These are phyloP conservation scores for Venturia effusa DNA, from an alignment of 2,329 filamentous ascomycete species.

Conservation along the genomic window DNA sequence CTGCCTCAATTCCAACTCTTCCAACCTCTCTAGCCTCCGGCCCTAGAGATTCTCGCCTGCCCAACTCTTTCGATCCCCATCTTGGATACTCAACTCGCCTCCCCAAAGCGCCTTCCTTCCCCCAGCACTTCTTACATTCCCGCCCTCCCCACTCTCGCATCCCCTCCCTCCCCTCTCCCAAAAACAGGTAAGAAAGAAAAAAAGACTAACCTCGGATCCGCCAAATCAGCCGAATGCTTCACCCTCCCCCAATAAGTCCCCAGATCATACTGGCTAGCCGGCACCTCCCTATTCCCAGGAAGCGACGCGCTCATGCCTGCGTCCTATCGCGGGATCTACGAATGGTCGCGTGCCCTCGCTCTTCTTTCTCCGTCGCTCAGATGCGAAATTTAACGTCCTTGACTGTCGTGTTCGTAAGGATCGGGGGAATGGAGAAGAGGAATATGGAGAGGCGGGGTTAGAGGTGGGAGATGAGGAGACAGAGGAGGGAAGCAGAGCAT, in stretches of 20 bases:
- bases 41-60: too few species aligned
- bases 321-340: not conserved
- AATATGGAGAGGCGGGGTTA: too few species aligned
- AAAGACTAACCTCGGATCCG: slow-evolving; percentile 79
- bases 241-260: slow-evolving; percentile 92
- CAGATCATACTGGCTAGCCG: slow-evolving; percentile 85
- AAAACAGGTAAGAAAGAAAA: slow-evolving; percentile 17
- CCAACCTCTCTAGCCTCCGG: too few species aligned
- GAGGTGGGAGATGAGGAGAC: not conserved
- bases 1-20: not conserved
- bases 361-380: not conserved
- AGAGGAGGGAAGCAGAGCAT: not conserved
- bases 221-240: slow-evolving; percentile 75
- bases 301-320: slow-evolving; percentile 48
- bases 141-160: not conserved
- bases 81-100: not conserved
- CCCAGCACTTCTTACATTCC: too few species aligned
- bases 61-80: not conserved
- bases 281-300: slow-evolving; percentile 65
- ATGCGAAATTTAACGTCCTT: too few species aligned
- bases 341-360: not conserved
- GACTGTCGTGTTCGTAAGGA: not conserved
- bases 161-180: not conserved
- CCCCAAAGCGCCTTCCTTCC: too few species aligned
- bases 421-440: not conserved